Evolutionary conservation across 1,139 yeast species (phyloP).

Genomic region (Yamadazyma kanchanaburiensis): DNA sequence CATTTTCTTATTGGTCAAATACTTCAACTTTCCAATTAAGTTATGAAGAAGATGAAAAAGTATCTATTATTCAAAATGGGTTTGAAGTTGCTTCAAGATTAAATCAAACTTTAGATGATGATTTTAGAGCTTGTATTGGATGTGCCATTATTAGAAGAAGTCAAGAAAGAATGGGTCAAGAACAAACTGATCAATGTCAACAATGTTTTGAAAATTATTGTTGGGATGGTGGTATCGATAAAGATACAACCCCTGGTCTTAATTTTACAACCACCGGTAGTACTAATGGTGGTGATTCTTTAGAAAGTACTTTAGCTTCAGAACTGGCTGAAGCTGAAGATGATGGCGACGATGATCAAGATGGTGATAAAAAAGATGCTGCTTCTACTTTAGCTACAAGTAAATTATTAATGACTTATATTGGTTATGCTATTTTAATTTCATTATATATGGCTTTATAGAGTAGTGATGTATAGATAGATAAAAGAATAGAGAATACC

Average conservation of each 20-base stretch:
- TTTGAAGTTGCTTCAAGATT: slow-evolving; percentile 72
- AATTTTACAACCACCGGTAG: slow-evolving; percentile 49
- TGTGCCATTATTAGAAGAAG: slow-evolving; percentile 87
- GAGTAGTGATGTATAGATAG: no score
- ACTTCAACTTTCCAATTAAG: slow-evolving; percentile 68
- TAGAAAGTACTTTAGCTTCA: slow-evolving; percentile 1
- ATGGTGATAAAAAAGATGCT: slow-evolving; percentile 6
- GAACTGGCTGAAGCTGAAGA: slow-evolving; percentile 4
- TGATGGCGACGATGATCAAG: slow-evolving; percentile 5
- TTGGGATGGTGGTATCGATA: slow-evolving; percentile 62
- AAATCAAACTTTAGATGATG: slow-evolving; percentile 68
- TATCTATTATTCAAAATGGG: slow-evolving; percentile 69
- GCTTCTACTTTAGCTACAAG: slow-evolving; percentile 3
- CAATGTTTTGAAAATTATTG: slow-evolving; percentile 73
- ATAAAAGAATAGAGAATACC: not conserved
- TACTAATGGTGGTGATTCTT: slow-evolving; percentile 30
- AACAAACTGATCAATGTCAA: slow-evolving; percentile 69
- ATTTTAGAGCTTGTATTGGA: slow-evolving; percentile 78
- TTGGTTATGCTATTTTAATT: slow-evolving; percentile 3
- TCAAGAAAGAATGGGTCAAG: slow-evolving; percentile 65
- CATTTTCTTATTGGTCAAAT: slow-evolving; percentile 65
- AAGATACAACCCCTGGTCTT: slow-evolving; percentile 20
- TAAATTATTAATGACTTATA: not conserved
- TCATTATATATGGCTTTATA: slow-evolving; percentile 1
- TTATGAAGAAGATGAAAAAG: slow-evolving; percentile 57